Evolutionary conservation across 2,329 filamentous ascomycete species (phyloP).

Genomic region (Colletotrichum liaoningense): DNA sequence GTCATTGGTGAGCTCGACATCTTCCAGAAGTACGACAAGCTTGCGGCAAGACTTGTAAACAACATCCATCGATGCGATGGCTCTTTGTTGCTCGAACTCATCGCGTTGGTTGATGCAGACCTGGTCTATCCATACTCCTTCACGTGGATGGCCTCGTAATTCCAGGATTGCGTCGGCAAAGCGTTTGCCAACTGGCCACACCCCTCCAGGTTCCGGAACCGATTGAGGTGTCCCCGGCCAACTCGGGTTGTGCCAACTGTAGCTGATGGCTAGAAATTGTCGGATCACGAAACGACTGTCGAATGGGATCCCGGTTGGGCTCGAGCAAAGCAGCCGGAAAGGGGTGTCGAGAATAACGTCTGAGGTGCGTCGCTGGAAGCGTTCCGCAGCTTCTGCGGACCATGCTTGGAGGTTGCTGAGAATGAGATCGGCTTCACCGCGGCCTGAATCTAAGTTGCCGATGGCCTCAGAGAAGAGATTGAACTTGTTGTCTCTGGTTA

Average conservation of each 20-base stretch:
- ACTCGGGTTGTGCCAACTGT: conserved; percentile 14
- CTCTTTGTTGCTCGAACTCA: conserved; percentile 41
- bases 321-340: conserved; percentile 7
- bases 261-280: conserved; percentile 18
- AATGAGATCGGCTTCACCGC: background rate
- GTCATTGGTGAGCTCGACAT: conserved; percentile 10
- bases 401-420: conserved; percentile 9
- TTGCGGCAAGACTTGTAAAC: conserved; percentile 18
- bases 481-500: background rate
- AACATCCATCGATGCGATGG: conserved; percentile 21
- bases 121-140: conserved; percentile 49
- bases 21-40: conserved; percentile 19
- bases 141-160: background rate
- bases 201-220: background rate
- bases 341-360: conserved; percentile 13
- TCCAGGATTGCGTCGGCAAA: conserved; percentile 8
- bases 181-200: conserved; percentile 15
- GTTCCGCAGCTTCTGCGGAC: background rate
- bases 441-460: background rate
- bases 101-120: conserved; percentile 53
- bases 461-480: conserved; percentile 16
- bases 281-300: background rate
- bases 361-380: conserved; percentile 8
- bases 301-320: background rate
- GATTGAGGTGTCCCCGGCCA: conserved; percentile 5